Evolutionary conservation across 2,329 filamentous ascomycete species (phyloP).

Genomic region (Neonectria sp.): DNA sequence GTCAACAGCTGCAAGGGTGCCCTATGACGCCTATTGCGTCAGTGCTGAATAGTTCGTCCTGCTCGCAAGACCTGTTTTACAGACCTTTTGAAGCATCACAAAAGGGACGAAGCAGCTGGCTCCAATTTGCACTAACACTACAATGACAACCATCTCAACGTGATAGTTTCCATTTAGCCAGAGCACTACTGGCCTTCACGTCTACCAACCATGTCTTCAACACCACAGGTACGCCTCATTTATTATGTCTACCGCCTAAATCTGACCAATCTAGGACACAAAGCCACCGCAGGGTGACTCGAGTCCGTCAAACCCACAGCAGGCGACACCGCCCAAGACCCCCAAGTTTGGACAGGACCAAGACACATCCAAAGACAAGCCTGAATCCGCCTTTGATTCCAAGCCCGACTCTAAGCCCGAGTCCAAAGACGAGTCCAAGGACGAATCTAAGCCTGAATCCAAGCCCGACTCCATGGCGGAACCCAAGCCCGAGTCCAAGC

Average conservation of each 20-base stretch:
- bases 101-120: conserved; percentile 34
- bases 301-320: conserved; percentile 28
- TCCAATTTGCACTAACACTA: background rate
- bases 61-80: conserved; percentile 42
- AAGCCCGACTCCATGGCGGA: too few species aligned
- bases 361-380: conserved; percentile 1
- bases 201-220: conserved; percentile 35
- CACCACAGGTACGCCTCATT: conserved; percentile 39
- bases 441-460: conserved; percentile 4
- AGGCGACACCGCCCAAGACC: conserved; percentile 25
- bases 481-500: conserved; percentile 20
- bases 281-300: conserved; percentile 22
- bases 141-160: background rate
- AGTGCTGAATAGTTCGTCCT: conserved; percentile 36
- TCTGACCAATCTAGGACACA: conserved; percentile 37
- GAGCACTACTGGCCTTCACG: background rate
- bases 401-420: background rate
- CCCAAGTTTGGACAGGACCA: background rate
- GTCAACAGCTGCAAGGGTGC: conserved; percentile 14
- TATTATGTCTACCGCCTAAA: too few species aligned
- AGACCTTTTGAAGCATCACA: conserved; percentile 36
- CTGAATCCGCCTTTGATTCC: background rate
- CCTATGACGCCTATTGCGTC: conserved; percentile 49
- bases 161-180: background rate
- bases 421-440: conserved; percentile 10